phyloP scores from a whole-genome alignment of 2,329 filamentous ascomycete genomes.

The Pleoardoris graminearum region DNA sequence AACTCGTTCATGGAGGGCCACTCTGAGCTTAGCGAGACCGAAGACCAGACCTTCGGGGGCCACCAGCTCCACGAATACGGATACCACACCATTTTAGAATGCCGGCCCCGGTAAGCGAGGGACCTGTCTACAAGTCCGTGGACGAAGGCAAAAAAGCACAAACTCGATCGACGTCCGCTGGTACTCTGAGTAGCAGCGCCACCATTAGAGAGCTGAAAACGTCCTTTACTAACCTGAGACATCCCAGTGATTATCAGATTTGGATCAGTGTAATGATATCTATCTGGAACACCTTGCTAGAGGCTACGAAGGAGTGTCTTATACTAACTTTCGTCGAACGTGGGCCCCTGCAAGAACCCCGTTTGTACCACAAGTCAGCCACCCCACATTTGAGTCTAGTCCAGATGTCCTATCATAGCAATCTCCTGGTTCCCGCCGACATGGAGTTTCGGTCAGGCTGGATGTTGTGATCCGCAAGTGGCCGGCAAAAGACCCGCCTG shows the following conservation, averaged over 20 bases:
- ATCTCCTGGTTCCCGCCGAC: not conserved
- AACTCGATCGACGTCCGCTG: not conserved
- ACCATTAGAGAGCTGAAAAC: not conserved
- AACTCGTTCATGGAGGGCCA: not conserved
- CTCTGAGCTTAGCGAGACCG: not conserved
- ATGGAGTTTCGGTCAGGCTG: not conserved
- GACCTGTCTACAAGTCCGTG: slow-evolving; percentile 1
- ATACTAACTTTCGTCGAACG: not conserved
- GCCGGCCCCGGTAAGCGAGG: slow-evolving; percentile 1
- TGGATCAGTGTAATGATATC: not conserved
- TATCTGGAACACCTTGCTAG: not conserved
- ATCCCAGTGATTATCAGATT: not conserved
- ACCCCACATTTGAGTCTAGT: not conserved
- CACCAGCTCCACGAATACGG: not conserved
- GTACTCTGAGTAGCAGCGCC: not conserved
- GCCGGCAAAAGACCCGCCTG: not conserved
- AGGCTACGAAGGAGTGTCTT: not conserved
- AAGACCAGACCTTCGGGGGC: slow-evolving; percentile 2
- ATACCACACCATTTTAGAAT: not conserved
- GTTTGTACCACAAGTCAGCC: not conserved
- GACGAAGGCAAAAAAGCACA: not conserved
- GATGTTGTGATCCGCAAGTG: not conserved
- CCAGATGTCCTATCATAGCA: not conserved
- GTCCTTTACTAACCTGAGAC: not conserved
- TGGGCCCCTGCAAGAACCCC: not conserved